Conservation (phyloP, 2,329 filamentous ascomycete species). For the Colletotrichum plurivorum region DNA sequence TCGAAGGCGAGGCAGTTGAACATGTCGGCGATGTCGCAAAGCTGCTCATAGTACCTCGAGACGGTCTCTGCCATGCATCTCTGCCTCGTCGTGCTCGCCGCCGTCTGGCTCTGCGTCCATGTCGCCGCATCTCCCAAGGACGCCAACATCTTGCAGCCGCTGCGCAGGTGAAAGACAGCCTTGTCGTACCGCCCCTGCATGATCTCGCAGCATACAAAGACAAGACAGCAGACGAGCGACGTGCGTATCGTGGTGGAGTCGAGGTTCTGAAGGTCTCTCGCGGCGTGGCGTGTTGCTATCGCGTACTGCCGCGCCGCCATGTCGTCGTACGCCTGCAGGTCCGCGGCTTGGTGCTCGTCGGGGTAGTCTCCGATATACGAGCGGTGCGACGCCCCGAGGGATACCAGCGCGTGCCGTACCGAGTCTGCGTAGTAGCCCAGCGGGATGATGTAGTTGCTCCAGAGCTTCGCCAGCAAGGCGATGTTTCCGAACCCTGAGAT, state of each 20-base stretch:
- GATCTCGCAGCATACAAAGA: constrained; percentile 45
- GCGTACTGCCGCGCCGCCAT: constrained; percentile 13
- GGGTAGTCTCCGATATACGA: constrained; percentile 6
- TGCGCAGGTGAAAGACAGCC: constrained; percentile 42
- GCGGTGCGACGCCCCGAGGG: constrained; percentile 11
- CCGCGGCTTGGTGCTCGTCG: background rate
- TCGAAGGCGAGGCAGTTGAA: constrained; percentile 42
- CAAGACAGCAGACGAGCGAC: constrained; percentile 41
- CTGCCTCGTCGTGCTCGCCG: background rate
- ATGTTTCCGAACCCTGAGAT: constrained; percentile 13
- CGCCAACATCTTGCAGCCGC: constrained; percentile 29
- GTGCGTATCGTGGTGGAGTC: background rate
- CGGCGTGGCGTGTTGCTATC: background rate
- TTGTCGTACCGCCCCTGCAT: constrained; percentile 44
- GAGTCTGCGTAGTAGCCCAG: constrained; percentile 20
- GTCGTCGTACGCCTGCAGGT: background rate
- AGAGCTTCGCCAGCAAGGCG: constrained; percentile 3
- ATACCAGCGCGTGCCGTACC: constrained; percentile 6
- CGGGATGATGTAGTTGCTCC: constrained; percentile 24
- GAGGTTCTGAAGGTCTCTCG: background rate
- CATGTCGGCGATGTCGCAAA: constrained; percentile 43
- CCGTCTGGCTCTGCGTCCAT: background rate
- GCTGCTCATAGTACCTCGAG: constrained; percentile 3
- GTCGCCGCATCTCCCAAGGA: constrained; percentile 9
- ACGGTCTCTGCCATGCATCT: constrained; percentile 9